Evolutionary conservation across 2,329 filamentous ascomycete genomes (phyloP), one percentile per base, ranked within the genome.

Genomic region (Trichophyton mentagrophytes): DNA sequence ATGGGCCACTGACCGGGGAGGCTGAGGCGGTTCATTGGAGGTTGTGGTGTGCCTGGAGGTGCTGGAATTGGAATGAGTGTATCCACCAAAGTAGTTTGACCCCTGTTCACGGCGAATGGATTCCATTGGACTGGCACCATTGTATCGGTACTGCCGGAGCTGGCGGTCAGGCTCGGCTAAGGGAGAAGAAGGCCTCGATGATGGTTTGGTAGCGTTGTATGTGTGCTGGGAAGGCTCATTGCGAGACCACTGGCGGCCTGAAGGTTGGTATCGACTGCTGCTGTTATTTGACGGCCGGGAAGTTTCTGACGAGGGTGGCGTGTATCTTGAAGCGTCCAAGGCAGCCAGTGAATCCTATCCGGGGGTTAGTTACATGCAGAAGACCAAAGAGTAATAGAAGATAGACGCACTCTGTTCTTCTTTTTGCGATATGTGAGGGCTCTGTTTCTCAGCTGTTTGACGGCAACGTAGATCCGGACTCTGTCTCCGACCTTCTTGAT

Each of bases 401-500:
- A 11, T 22, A 30, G 53, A 62, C 47, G 76, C 79, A 95, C 91
- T 78, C 92, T 83, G 77, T 95, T 90, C 63, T 89, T 84, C 77
- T 90, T 90, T 74, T 88, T 89, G 67, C 86, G 84, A 68, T 87
- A 89, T 62, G 86, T 83, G 66, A 87, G 87, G 3, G 87, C 83
- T 72, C 85, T 89, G 61, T 86, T 90, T 65, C 89, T 80, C 61
- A 93, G 78, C 72, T 90, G 88, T 77, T 92, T 92, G 70, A 92
- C 90, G 66, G 86, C 86, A 64, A 91, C 81, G 69, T 90, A 91
- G 63, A 99, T 86, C 64, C 92, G 88, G 40, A 99, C 92, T 60
- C 93, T 86, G 73, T 99, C 93, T 65, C 93, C 93, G 65, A 99
- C 89, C 75, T 97, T 99, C 67, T 96, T 95, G 67, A 99, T 92